phyloP scores from a whole-genome alignment of 495 filamentous ascomycete genomes.

The Massariosphaeria phaeospora region DNA sequence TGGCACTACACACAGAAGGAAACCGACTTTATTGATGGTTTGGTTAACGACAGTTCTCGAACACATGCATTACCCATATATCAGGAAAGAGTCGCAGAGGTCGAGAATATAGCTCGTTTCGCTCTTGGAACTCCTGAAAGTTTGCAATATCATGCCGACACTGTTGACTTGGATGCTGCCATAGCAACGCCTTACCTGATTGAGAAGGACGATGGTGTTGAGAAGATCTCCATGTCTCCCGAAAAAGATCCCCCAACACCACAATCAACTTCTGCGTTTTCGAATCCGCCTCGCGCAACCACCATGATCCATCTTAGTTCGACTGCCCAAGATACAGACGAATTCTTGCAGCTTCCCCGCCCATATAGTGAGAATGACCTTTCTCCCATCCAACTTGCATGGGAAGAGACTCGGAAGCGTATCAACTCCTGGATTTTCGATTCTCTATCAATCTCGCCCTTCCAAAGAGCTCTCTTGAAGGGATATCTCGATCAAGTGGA shows the following conservation, averaged over 20 bases:
- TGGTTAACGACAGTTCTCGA: neutral
- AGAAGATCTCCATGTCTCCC: neutral
- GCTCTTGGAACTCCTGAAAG: neutral
- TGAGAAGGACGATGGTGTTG: too few species aligned
- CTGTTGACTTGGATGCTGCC: neutral
- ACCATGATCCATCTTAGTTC: neutral
- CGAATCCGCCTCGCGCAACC: neutral
- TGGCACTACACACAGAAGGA: constrained; percentile 11
- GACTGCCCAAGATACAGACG: neutral
- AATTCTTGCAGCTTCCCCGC: neutral
- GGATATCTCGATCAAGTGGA: neutral
- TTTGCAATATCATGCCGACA: neutral
- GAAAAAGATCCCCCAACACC: neutral
- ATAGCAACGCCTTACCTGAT: too few species aligned
- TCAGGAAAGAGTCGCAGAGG: neutral
- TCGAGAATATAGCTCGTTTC: neutral
- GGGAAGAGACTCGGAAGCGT: neutral
- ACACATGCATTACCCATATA: neutral
- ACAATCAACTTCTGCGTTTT: neutral
- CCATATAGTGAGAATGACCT: constrained; percentile 40
- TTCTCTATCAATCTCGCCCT: neutral
- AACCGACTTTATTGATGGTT: neutral
- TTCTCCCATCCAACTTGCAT: constrained; percentile 45
- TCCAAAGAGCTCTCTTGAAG: constrained; percentile 6
- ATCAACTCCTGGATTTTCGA: constrained; percentile 12